Percentiles rank a stretch among this genome's conserved stretches.
Conservation (phyloP, 2,329 filamentous ascomycete genomes). For the Cryphonectria nitschkei region DNA sequence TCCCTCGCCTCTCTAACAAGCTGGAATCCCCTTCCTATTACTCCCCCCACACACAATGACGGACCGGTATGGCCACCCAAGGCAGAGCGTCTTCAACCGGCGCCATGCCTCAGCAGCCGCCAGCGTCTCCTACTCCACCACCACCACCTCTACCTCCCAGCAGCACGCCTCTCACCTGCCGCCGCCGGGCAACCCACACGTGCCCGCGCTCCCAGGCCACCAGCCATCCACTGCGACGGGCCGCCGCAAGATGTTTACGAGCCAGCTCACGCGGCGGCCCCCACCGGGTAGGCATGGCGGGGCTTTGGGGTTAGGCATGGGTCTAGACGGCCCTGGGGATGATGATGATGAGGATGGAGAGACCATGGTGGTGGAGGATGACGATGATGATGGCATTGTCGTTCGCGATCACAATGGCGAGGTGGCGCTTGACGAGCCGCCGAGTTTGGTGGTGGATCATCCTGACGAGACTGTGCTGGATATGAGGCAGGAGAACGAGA, state of each 20-base stretch:
- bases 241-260: slow-evolving; percentile 63
- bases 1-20: background rate
- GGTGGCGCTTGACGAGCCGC: slow-evolving; percentile 62
- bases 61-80: slow-evolving; percentile 31
- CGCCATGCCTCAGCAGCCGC: slow-evolving; percentile 28
- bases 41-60: slow-evolving; percentile 29
- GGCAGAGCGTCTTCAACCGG: slow-evolving; percentile 28
- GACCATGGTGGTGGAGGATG: slow-evolving; percentile 42
- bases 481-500: slow-evolving; percentile 60
- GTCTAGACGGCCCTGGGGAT: slow-evolving; percentile 52
- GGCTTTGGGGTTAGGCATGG: slow-evolving; percentile 35
- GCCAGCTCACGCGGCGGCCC: slow-evolving; percentile 61
- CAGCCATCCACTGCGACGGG: slow-evolving; percentile 36
- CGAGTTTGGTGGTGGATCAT: slow-evolving; percentile 56
- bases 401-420: slow-evolving; percentile 66
- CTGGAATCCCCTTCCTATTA: background rate
- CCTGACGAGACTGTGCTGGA: slow-evolving; percentile 60
- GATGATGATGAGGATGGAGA: slow-evolving; percentile 64
- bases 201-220: slow-evolving; percentile 7
- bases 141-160: slow-evolving; percentile 11
- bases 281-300: slow-evolving; percentile 44
- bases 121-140: slow-evolving; percentile 28
- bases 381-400: slow-evolving; percentile 57
- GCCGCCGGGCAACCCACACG: background rate
- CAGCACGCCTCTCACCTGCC: slow-evolving; percentile 8